Evolutionary conservation across 75 land plant species (phyloP).

Genomic region (Azolla pinnata): DNA sequence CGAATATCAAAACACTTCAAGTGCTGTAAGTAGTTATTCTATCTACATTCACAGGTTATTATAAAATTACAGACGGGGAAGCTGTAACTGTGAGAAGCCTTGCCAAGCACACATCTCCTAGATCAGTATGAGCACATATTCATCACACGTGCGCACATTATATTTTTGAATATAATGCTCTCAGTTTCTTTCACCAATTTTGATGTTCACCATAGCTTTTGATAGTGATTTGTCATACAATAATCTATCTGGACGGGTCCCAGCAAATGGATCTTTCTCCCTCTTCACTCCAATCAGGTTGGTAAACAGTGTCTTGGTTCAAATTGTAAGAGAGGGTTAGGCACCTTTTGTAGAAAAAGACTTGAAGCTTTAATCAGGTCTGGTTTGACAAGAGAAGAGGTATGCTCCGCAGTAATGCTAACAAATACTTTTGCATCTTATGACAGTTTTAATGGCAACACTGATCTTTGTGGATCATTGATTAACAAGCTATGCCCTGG

Average conservation of each 20-base stretch:
- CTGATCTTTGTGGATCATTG: constrained; percentile 23
- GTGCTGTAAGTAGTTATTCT: constrained; percentile 86
- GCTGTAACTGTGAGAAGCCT: too few species aligned
- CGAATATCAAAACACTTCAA: constrained; percentile 61
- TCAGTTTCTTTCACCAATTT: neutral
- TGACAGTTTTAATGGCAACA: constrained; percentile 23
- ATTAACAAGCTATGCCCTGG: constrained; percentile 26
- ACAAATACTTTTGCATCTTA: too few species aligned
- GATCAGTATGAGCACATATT: too few species aligned
- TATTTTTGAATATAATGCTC: neutral
- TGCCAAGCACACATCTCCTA: too few species aligned
- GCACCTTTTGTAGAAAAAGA: too few species aligned
- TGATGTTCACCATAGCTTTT: neutral
- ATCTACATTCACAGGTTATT: too few species aligned
- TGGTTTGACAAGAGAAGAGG: too few species aligned
- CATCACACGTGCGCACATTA: neutral
- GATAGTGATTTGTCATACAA: constrained; percentile 93
- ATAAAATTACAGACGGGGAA: too few species aligned
- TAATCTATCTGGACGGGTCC: constrained; percentile 63
- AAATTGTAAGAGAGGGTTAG: too few species aligned
- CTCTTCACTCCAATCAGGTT: constrained; percentile 95
- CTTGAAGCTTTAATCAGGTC: too few species aligned
- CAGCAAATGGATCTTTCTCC: constrained; percentile 92
- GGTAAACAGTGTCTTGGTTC: too few species aligned
- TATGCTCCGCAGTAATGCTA: too few species aligned